phyloP scores from a whole-genome alignment of 1,284 basidiomycete species.

The Ceratobasidium sp. region DNA sequence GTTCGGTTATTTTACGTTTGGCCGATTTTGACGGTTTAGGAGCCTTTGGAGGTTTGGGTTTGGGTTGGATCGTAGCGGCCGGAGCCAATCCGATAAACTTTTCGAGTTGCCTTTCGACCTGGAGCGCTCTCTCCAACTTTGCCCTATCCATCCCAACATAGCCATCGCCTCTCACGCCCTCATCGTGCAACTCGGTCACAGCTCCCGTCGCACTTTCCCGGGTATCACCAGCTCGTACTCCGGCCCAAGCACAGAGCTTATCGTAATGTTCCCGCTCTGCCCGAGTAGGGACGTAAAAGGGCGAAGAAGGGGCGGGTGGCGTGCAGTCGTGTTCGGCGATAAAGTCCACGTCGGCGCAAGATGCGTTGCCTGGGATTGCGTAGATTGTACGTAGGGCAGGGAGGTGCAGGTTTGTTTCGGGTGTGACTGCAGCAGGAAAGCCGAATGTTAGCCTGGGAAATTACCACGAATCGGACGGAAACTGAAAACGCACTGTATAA shows the following conservation, averaged over 20 bases:
- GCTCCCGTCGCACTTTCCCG: neutral
- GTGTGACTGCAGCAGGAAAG: conserved; percentile 14
- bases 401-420: conserved; percentile 31
- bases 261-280: conserved; percentile 33
- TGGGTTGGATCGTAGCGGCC: neutral
- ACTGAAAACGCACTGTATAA: conserved; percentile 25
- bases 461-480: neutral
- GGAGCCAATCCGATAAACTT: conserved; percentile 23
- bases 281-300: conserved; percentile 33
- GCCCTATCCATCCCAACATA: neutral
- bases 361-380: conserved; percentile 40
- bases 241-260: conserved; percentile 29
- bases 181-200: neutral
- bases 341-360: conserved; percentile 38
- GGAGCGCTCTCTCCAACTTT: conserved; percentile 1
- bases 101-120: conserved; percentile 17
- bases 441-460: neutral
- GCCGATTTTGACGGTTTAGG: neutral
- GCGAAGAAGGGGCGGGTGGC: conserved; percentile 18
- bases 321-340: conserved; percentile 41
- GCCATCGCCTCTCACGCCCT: neutral
- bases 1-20: neutral
- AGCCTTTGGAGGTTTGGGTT: neutral
- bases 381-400: conserved; percentile 29
- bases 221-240: neutral